Percentiles rank a stretch among this genome's conserved stretches.
phyloP scores from a whole-genome alignment of 176 grass and related monocot species.

The Avena sativa region DNA sequence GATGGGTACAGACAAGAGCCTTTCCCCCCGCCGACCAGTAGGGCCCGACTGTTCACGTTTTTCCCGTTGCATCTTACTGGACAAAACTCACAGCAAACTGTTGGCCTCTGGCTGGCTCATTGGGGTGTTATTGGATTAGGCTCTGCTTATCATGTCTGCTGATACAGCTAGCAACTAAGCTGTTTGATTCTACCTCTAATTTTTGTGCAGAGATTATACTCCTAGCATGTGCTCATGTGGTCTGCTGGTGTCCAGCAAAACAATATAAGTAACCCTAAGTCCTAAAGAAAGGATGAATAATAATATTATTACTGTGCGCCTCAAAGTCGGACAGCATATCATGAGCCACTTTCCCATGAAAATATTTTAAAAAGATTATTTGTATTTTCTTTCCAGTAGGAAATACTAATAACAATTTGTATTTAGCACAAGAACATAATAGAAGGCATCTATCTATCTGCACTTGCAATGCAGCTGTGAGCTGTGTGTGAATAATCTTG shows the following conservation, averaged over 20 bases:
- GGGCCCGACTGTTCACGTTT: background rate
- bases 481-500: constrained; percentile 1
- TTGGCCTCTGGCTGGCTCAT: background rate
- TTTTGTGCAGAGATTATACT: background rate
- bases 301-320: background rate
- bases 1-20: background rate
- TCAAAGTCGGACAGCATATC: background rate
- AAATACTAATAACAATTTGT: background rate
- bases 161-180: background rate
- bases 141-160: constrained; percentile 12
- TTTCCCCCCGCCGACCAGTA: background rate
- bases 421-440: background rate
- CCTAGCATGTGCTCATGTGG: constrained; percentile 6
- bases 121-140: constrained; percentile 1
- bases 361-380: background rate
- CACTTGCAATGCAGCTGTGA: background rate
- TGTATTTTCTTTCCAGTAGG: background rate
- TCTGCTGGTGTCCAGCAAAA: constrained; percentile 6
- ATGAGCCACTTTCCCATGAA: background rate
- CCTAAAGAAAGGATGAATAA: background rate
- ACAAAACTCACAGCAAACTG: constrained; percentile 19
- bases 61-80: background rate
- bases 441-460: background rate
- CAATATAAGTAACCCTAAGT: background rate
- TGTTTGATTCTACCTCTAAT: background rate